phyloP scores from a whole-genome alignment of 495 filamentous ascomycete genomes.

The Aspergillus haitiensis region DNA sequence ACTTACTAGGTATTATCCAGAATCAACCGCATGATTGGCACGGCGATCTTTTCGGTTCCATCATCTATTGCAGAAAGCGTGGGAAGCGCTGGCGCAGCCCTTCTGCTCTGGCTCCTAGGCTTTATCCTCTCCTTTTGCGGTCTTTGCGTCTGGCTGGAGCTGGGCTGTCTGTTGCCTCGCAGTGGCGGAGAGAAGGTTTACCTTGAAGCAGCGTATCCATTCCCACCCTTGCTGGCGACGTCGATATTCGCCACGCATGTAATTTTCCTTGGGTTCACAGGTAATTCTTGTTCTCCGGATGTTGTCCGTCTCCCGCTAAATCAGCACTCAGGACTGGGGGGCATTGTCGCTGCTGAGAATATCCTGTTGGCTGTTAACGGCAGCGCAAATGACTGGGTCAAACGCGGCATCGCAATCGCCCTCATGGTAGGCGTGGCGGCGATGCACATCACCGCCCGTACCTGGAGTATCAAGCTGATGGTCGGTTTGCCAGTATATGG shows the following conservation, averaged over 20 bases:
- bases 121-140: conserved; percentile 61
- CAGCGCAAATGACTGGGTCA: conserved; percentile 33
- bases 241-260: conserved; percentile 66
- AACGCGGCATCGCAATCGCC: conserved; percentile 33
- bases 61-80: conserved; percentile 65
- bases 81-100: conserved; percentile 65
- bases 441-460: conserved; percentile 24
- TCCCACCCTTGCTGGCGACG: conserved; percentile 67
- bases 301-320: conserved; percentile 43
- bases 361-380: conserved; percentile 37
- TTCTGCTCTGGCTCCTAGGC: conserved; percentile 65
- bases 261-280: conserved; percentile 68
- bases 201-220: conserved; percentile 71
- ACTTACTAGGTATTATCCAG: too few relatives aligned
- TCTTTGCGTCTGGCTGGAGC: conserved; percentile 63
- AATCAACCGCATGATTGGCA: conserved; percentile 75
- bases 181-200: conserved; percentile 74
- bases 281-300: conserved; percentile 46
- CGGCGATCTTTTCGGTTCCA: conserved; percentile 74
- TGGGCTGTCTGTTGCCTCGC: conserved; percentile 69
- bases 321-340: too few relatives aligned
- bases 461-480: conserved; percentile 34
- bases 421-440: conserved; percentile 33
- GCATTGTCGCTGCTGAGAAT: conserved; percentile 35
- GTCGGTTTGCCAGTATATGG: neutral